Evolutionary conservation across 2,329 filamentous ascomycete genomes (phyloP).

Genomic region (Colletotrichum falcatum): DNA sequence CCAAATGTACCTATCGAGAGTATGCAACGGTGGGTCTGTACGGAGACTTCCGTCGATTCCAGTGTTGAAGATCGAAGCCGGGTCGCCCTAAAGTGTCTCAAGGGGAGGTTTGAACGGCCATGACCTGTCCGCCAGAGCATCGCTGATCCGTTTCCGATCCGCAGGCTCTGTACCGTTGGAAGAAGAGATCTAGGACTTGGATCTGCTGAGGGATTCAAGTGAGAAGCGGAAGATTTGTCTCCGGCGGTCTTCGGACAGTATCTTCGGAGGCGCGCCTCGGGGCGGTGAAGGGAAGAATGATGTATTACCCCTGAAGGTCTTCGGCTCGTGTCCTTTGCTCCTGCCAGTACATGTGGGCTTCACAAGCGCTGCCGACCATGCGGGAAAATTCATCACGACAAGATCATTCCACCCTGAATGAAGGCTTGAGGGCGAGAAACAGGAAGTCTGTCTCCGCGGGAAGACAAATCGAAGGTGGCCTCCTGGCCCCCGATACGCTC

Average conservation of each 20-base stretch:
- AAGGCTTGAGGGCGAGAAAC: constrained; percentile 46
- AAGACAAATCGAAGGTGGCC: constrained; percentile 46
- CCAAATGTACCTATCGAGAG: constrained; percentile 52
- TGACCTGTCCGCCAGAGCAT: constrained; percentile 37
- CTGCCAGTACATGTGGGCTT: constrained; percentile 46
- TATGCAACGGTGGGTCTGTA: constrained; percentile 50
- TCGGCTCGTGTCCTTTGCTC: constrained; percentile 45
- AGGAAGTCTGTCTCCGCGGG: constrained; percentile 41
- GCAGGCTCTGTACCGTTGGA: constrained; percentile 44
- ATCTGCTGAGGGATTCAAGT: constrained; percentile 44
- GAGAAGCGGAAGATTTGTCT: constrained; percentile 51
- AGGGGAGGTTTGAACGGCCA: constrained; percentile 35
- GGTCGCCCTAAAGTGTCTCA: constrained; percentile 43
- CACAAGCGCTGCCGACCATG: constrained; percentile 51
- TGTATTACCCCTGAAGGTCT: constrained; percentile 50
- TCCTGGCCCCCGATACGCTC: constrained; percentile 52
- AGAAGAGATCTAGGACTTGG: constrained; percentile 50
- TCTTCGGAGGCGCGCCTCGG: constrained; percentile 47
- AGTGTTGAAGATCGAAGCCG: constrained; percentile 52
- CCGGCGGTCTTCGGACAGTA: constrained; percentile 47
- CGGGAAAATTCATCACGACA: constrained; percentile 49
- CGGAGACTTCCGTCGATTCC: constrained; percentile 53
- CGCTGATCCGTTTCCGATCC: constrained; percentile 42
- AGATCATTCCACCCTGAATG: constrained; percentile 47
- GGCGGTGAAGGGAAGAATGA: constrained; percentile 48